Evolutionary conservation across 2,329 filamentous ascomycete genomes (phyloP), one percentile per base, ranked within the genome.

Genomic region (Tympanopsis confertula): DNA sequence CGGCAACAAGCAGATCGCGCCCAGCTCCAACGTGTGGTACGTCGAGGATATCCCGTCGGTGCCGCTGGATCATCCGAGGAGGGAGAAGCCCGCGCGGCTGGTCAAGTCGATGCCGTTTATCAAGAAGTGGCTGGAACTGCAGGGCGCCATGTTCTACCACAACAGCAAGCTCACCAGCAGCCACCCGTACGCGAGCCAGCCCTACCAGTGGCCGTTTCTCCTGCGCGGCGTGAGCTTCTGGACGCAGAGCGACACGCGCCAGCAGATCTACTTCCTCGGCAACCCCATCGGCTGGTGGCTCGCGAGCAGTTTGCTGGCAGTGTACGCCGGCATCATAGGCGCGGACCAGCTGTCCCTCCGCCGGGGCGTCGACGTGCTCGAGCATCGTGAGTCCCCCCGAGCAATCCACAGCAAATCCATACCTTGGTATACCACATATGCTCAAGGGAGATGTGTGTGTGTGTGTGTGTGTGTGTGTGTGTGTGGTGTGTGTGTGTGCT

Each of bases 281-380:
- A 98, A 98, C 63, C 91, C 91, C 0, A 61, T 96, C 44, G 91
- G 89, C 41, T 98, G 93, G 88, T 98, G 91, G 91, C 72, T 98
- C 45, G 80, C 86, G 13, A 94, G 86, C 60, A 87, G 85, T 62
- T 68, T 98, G 39, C 68, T 98, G 43, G 91, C 91, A 32, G 88
- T 98, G 26, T 96, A 91, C 56, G 86, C 78, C 18, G 91, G 91
- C 46, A 91, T 98, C 47, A 67, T 96, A 45, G 81, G 81, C 35
- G 91, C 91, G 15, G 91, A 98, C 50, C 91, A 98, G 58, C 70
- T 98, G 39, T 94, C 89, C 28, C 74, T 94, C 42, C 82, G 91
- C 50, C 86, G 91, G 54, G 91, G 89, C 39, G 72, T 96, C 47
- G 91, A 98, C 61, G 88, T 88, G 32, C 67, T 98, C 41, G 91